Evolutionary conservation across 345 rosid genomes (phyloP).

Genomic region (Murraya koenigii): DNA sequence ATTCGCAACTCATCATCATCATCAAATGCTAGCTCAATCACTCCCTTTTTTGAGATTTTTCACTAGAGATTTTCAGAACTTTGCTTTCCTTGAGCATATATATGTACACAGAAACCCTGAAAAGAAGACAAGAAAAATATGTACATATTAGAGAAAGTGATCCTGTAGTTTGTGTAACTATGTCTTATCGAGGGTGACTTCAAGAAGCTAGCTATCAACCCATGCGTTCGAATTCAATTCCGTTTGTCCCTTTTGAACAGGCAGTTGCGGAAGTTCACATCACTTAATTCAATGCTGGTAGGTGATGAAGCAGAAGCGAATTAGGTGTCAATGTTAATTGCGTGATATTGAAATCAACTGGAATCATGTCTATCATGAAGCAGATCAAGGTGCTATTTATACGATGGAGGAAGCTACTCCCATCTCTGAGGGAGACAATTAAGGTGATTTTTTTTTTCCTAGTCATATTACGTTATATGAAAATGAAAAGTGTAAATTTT

Average conservation of each 20-base stretch:
- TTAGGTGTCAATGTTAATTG: too few relatives aligned
- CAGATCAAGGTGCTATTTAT: too few relatives aligned
- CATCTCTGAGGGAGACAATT: too few relatives aligned
- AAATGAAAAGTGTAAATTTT: too few relatives aligned
- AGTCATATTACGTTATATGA: too few relatives aligned
- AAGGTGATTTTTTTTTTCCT: too few relatives aligned
- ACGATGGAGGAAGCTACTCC: too few relatives aligned
- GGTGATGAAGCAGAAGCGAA: background rate
- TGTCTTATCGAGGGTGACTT: background rate
- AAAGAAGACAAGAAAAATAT: background rate
- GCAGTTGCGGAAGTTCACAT: background rate
- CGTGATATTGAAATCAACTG: too few relatives aligned
- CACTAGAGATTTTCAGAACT: background rate
- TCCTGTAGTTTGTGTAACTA: background rate
- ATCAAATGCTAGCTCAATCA: background rate
- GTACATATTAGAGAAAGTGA: background rate
- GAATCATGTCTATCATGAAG: too few relatives aligned
- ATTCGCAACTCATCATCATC: background rate
- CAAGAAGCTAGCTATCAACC: background rate
- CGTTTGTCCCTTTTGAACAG: background rate
- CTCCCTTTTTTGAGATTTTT: too few relatives aligned
- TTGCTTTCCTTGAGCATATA: background rate
- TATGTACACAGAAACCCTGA: background rate
- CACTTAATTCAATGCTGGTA: background rate
- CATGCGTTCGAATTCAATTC: background rate